phyloP scores from a whole-genome alignment of 179 eudicot species.

The Beta macrorhiza region DNA sequence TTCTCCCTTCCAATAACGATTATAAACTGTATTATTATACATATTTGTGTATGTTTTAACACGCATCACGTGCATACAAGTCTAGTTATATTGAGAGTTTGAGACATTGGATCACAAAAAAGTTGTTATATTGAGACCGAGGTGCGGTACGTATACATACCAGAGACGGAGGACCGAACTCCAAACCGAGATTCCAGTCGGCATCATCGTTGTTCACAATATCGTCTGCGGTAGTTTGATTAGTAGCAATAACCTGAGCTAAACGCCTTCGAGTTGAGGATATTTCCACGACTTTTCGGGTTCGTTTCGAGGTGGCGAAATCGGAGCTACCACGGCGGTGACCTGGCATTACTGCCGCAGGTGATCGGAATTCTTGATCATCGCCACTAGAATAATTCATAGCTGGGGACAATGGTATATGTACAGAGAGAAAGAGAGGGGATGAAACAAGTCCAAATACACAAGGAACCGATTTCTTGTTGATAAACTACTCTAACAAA shows the following conservation, averaged over 20 bases:
- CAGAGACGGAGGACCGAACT: background rate
- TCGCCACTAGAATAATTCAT: background rate
- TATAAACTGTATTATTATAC: too few species aligned
- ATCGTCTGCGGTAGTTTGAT: background rate
- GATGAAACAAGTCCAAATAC: background rate
- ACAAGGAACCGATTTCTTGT: too few species aligned
- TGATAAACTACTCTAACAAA: too few species aligned
- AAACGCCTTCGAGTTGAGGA: background rate
- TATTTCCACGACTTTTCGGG: background rate
- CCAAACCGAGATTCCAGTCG: background rate
- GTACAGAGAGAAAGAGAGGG: background rate
- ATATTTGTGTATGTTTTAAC: too few species aligned
- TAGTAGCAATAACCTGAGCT: slow-evolving; percentile 5
- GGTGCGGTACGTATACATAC: background rate
- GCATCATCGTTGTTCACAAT: background rate
- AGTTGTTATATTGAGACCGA: too few species aligned
- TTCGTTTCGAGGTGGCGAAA: background rate
- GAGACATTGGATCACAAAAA: too few species aligned
- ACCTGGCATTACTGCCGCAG: background rate
- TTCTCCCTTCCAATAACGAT: too few species aligned
- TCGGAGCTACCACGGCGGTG: background rate
- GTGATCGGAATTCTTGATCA: background rate
- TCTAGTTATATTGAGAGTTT: too few species aligned
- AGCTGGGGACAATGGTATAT: background rate
- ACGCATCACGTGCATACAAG: too few species aligned